These are phyloP conservation scores for Galerina sulciceps DNA, from an alignment of 768 basidiomycete genomes.

Conservation along the genomic window DNA sequence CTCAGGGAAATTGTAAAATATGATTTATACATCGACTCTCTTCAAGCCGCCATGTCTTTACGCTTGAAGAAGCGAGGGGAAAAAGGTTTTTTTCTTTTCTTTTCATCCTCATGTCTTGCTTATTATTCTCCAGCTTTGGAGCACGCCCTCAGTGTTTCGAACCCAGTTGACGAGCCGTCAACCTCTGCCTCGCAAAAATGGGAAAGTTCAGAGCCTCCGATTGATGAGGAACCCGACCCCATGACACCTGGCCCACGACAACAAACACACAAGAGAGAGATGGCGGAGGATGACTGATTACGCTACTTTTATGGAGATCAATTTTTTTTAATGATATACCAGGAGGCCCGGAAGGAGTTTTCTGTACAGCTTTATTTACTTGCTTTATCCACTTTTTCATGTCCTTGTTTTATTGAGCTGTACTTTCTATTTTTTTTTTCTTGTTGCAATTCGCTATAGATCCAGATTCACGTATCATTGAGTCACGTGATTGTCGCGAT, in stretches of 20 bases:
- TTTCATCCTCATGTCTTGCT: conserved; percentile 1
- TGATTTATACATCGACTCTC: conserved; percentile 90
- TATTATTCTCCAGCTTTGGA: conserved; percentile 23
- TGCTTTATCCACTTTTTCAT: conserved; percentile 18
- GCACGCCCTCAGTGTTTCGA: conserved; percentile 27
- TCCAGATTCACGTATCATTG: too few relatives aligned
- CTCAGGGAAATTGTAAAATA: conserved; percentile 95
- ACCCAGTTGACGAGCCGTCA: conserved; percentile 18
- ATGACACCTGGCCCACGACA: conserved; percentile 23
- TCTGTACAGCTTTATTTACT: conserved; percentile 15
- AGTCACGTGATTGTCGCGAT: not conserved
- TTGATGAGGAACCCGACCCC: conserved; percentile 26
- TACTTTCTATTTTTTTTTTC: not conserved
- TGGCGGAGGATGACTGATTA: conserved; percentile 27
- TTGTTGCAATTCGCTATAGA: not conserved
- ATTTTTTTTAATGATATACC: conserved; percentile 13
- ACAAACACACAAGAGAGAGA: conserved; percentile 31
- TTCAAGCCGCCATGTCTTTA: conserved; percentile 81
- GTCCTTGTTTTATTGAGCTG: not conserved
- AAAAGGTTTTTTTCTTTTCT: conserved; percentile 49
- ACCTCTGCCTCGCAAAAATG: conserved; percentile 17
- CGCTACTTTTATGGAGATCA: conserved; percentile 9
- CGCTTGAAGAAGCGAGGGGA: conserved; percentile 91
- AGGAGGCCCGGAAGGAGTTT: not conserved
- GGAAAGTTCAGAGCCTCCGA: conserved; percentile 17